phyloP scores from a whole-genome alignment of 257 asterid species.

The Solanum virginianum region DNA sequence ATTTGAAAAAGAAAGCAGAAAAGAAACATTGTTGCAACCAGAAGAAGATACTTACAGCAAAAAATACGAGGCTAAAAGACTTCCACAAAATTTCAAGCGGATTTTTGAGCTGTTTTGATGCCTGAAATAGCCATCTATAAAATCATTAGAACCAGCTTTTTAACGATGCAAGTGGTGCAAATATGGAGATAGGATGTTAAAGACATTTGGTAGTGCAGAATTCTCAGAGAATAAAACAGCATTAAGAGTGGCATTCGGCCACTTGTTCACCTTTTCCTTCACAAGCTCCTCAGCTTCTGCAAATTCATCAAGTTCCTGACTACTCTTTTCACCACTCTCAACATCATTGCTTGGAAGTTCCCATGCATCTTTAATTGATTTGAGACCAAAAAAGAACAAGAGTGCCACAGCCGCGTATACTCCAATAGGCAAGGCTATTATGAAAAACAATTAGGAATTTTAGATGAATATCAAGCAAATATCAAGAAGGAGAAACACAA shows the following conservation, averaged over 20 bases:
- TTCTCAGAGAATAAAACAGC: background rate
- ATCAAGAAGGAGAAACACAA: background rate
- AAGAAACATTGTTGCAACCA: background rate
- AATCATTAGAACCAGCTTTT: background rate
- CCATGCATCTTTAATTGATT: slow-evolving; percentile 96
- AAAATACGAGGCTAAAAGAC: slow-evolving; percentile 92
- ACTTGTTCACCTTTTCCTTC: slow-evolving; percentile 53
- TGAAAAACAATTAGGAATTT: background rate
- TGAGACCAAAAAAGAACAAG: slow-evolving; percentile 87
- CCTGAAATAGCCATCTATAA: slow-evolving; percentile 26
- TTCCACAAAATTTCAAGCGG: slow-evolving; percentile 86
- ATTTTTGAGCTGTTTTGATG: slow-evolving; percentile 50
- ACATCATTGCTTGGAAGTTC: slow-evolving; percentile 53
- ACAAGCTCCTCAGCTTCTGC: slow-evolving; percentile 97
- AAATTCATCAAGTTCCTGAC: slow-evolving; percentile 64
- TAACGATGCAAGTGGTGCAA: background rate
- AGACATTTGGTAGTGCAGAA: background rate
- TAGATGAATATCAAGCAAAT: background rate
- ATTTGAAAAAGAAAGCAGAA: background rate
- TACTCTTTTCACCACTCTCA: slow-evolving; percentile 43
- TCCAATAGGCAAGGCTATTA: slow-evolving; percentile 84
- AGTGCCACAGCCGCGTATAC: slow-evolving; percentile 93
- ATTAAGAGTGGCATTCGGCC: background rate
- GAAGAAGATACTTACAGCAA: slow-evolving; percentile 61
- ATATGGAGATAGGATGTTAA: background rate